A percentile compares a stretch with the other conserved stretches of the same genome.
phyloP scores from a whole-genome alignment of 306 rosid species.

The Prosopis cineraria region DNA sequence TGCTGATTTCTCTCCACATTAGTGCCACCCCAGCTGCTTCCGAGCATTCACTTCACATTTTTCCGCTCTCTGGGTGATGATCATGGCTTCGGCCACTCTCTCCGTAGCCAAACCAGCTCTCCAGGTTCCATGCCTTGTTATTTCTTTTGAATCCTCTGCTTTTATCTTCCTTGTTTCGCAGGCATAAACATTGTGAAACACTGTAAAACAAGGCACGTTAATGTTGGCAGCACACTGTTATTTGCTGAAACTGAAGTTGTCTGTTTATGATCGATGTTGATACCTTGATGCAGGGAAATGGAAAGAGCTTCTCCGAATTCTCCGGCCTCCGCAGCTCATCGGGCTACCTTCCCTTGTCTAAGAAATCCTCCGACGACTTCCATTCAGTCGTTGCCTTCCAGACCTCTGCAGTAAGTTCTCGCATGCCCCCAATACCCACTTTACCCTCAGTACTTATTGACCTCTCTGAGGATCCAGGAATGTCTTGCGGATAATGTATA shows the following conservation, averaged over 20 bases:
- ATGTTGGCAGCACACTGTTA: neutral
- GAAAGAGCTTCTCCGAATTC: conserved; percentile 81
- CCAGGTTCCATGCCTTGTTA: conserved; percentile 52
- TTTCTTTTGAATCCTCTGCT: neutral
- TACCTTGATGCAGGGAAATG: conserved; percentile 51
- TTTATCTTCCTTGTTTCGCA: neutral
- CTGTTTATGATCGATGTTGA: neutral
- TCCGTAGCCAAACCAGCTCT: conserved; percentile 89
- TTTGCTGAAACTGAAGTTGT: neutral
- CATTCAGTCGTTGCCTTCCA: conserved; percentile 73
- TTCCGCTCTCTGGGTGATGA: conserved; percentile 21
- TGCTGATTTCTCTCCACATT: conserved; percentile 10
- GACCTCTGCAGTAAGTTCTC: conserved; percentile 80
- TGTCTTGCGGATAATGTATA: conserved; percentile 2
- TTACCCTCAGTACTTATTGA: neutral
- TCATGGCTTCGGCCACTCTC: conserved; percentile 94
- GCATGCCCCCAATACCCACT: neutral
- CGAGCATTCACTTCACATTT: neutral
- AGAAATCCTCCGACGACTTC: conserved; percentile 77
- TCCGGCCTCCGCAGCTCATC: conserved; percentile 78
- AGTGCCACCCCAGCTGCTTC: conserved; percentile 27
- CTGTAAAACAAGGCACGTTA: neutral
- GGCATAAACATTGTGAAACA: neutral
- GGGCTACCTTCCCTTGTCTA: conserved; percentile 57
- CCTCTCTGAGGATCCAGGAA: neutral